Percentiles rank a stretch among this genome's conserved stretches.
Conservation (phyloP, 2,329 filamentous ascomycete genomes). For the Penicillium occitanis region DNA sequence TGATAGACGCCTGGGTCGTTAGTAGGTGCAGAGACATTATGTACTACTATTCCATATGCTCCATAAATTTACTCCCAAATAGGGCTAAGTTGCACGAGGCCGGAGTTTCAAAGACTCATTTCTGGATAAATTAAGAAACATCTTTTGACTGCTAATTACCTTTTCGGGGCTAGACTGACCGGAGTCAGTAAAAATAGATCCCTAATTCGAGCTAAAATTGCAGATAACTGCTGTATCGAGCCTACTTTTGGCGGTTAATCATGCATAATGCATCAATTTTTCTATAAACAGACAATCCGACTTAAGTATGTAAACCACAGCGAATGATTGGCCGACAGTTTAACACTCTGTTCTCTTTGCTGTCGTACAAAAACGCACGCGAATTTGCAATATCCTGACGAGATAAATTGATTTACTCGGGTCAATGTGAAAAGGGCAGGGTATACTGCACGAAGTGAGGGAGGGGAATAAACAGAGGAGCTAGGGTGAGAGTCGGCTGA, state of each 20-base stretch:
- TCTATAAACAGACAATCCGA: conserved; percentile 6
- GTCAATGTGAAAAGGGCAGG: not conserved
- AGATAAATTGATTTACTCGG: not conserved
- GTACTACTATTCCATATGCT: not conserved
- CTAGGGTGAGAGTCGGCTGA: conserved; percentile 4
- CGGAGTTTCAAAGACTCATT: conserved; percentile 3
- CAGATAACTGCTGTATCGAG: conserved; percentile 5
- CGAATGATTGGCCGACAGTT: conserved; percentile 5
- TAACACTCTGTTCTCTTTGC: conserved; percentile 6
- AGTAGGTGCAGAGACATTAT: conserved; percentile 2
- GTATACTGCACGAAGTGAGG: not conserved
- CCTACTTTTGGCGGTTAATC: conserved; percentile 6
- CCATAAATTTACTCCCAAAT: conserved; percentile 7
- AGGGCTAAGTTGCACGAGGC: conserved; percentile 1
- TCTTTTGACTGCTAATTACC: not conserved
- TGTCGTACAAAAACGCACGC: not conserved
- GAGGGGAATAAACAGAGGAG: not conserved
- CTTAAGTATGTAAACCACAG: not conserved
- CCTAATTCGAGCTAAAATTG: not conserved
- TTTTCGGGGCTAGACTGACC: not conserved
- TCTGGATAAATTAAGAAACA: conserved; percentile 18
- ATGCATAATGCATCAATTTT: not conserved
- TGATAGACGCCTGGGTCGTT: conserved; percentile 2
- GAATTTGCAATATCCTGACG: not conserved
- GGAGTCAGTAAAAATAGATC: conserved; percentile 11